These are phyloP conservation scores for Pezizomycotina sp. DNA, from an alignment of 2,329 filamentous ascomycete species.

Conservation along the genomic window DNA sequence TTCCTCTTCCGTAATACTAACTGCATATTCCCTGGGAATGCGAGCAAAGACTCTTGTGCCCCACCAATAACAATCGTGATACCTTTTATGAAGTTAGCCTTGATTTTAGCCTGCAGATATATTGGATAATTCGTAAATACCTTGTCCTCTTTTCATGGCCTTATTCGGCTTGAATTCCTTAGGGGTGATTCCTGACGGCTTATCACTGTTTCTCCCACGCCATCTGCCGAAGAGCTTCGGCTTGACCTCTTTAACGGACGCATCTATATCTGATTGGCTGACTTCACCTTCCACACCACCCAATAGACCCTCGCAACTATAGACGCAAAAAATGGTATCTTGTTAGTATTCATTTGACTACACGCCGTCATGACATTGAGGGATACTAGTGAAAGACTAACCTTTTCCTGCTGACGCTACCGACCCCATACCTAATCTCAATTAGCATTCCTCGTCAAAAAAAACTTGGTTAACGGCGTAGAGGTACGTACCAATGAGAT, in stretches of 20 bases:
- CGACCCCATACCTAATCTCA: no score
- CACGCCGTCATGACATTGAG: no score
- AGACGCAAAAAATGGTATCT: no score
- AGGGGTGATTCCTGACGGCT: no score
- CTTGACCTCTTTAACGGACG: constrained; percentile 14
- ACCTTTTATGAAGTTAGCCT: constrained; percentile 9
- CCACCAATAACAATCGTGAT: constrained; percentile 94
- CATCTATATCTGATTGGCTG: constrained; percentile 13
- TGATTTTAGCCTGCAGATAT: no score
- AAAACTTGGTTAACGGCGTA: constrained; percentile 75
- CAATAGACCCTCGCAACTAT: constrained; percentile 78
- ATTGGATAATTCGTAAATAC: no score
- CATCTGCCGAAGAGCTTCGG: constrained; percentile 13
- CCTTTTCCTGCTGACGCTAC: no score
- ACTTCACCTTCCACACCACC: constrained; percentile 35
- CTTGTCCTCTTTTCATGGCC: no score
- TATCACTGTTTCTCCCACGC: constrained; percentile 8
- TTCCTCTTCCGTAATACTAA: constrained; percentile 65
- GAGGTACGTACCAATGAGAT: constrained; percentile 74
- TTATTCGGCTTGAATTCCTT: no score
- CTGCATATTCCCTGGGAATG: constrained; percentile 57
- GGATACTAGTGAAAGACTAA: no score
- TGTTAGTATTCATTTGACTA: no score
- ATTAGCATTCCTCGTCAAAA: no score
- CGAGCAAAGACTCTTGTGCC: constrained; percentile 79